phyloP scores from a whole-genome alignment of 768 basidiomycete genomes.

The Imleria badia region DNA sequence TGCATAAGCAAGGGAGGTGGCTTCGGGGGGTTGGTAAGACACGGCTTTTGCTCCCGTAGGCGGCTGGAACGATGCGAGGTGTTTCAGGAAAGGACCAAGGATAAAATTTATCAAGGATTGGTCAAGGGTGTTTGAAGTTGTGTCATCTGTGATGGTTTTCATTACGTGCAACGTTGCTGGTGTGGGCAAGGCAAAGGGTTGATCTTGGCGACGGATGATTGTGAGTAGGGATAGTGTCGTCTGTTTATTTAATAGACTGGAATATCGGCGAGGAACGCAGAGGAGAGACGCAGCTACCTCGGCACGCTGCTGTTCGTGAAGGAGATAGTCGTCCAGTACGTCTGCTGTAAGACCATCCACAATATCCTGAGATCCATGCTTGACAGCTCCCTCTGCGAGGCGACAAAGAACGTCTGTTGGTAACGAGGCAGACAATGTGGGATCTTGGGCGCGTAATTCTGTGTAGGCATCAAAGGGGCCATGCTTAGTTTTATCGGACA shows the following conservation, averaged over 20 bases:
- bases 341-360: conserved; percentile 42
- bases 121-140: conserved; percentile 16
- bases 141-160: conserved; percentile 22
- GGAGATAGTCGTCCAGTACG: conserved; percentile 34
- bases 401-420: conserved; percentile 28
- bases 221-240: conserved; percentile 23
- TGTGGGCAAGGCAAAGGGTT: conserved; percentile 8
- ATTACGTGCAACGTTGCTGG: conserved; percentile 19
- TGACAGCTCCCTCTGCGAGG: conserved; percentile 32
- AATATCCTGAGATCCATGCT: conserved; percentile 31
- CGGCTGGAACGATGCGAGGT: conserved; percentile 21
- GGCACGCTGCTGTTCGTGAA: conserved; percentile 18
- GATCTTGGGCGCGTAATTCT: conserved; percentile 28
- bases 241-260: conserved; percentile 22
- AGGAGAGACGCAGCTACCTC: conserved; percentile 29
- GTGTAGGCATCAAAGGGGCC: conserved; percentile 29
- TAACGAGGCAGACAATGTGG: conserved; percentile 18
- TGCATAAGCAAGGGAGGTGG: conserved; percentile 42
- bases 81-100: conserved; percentile 32
- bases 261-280: conserved; percentile 19
- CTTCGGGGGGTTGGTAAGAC: conserved; percentile 38
- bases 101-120: conserved; percentile 26
- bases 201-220: conserved; percentile 17
- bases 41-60: conserved; percentile 32
- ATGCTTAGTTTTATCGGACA: conserved; percentile 17